These are phyloP conservation scores for Castanea crenata DNA, from an alignment of 306 rosid species.

Conservation along the genomic window DNA sequence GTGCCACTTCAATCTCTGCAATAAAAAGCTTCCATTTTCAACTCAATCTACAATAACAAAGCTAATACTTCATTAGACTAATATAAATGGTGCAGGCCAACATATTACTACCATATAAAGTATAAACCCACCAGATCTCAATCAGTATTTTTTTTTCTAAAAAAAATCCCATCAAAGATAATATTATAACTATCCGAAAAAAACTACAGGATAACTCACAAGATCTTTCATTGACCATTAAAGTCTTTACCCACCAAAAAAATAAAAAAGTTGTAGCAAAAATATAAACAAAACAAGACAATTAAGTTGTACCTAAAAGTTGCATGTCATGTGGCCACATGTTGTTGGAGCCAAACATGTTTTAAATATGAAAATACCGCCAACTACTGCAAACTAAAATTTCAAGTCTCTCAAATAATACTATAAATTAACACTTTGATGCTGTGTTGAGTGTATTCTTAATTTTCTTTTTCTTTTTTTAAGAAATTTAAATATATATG, in stretches of 20 bases:
- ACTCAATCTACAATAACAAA: conserved; percentile 11
- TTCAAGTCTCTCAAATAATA: conserved; percentile 17
- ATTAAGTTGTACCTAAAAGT: conserved; percentile 50
- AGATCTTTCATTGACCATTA: not conserved
- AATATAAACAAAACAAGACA: conserved; percentile 45
- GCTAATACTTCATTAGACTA: conserved; percentile 22
- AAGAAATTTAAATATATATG: not conserved
- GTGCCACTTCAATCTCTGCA: conserved; percentile 38
- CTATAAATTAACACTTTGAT: not conserved
- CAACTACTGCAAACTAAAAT: conserved; percentile 54
- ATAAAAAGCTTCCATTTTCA: conserved; percentile 35
- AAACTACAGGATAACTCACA: conserved; percentile 9
- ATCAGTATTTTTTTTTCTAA: too few species aligned
- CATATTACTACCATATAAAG: not conserved
- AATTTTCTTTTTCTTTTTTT: not conserved
- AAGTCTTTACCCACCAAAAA: not conserved
- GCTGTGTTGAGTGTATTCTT: not conserved
- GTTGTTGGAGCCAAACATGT: conserved; percentile 33
- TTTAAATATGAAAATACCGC: conserved; percentile 32
- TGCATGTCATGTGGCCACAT: conserved; percentile 20
- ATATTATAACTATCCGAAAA: conserved; percentile 23
- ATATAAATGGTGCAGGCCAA: conserved; percentile 26
- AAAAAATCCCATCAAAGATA: not conserved
- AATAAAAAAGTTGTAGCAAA: conserved; percentile 6
- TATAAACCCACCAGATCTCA: not conserved